Base-by-base conservation (phyloP, 148 eudicot species). In the Silene uniflora region DNA sequence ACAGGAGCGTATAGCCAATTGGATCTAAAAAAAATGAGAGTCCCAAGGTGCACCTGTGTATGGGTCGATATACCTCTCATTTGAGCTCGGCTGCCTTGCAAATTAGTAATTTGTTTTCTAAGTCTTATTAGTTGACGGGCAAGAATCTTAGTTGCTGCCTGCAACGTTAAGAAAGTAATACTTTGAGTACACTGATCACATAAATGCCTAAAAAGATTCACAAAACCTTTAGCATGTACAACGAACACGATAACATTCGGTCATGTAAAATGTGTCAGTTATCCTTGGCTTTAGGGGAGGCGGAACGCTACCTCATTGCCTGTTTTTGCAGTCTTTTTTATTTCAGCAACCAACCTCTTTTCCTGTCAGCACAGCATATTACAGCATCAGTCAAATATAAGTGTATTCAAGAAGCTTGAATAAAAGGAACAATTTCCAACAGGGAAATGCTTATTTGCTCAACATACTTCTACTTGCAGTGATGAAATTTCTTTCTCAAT, bases 31-130 rank as follows among this genome's bases (percentile, higher is more conserved):
- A 32, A 62, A 18, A 71, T 58, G 73, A 76, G 77, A 62, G 63
- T 68, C 32, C 72, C 10, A 60, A 18, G 70, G 35, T 67, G 68
- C 75, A 91, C 98, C 98, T 94, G 98, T 55, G 98, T 94, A 80
- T 92, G 97, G 56, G 95, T 90, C 5, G 97, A 90, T 82, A 91
- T 87, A 65, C 98, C 98, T 85, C 98, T 90, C 93, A 94, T 90
- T 80, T 94, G 98, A 78, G 97, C 97, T 75, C 98, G 89, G 75
- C 98, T 91, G 66, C 89, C 87, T 87, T 94, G 98, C 83, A 94
- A 84, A 74, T 90, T 94, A 42, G 86, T 84, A 78, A 91, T 88
- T 82, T 94, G 97, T 76, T 94, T 90, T 84, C 98, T 85, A 69
- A 94, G 98, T 86, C 98, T 84, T 52, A 94, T 73, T 72, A 94